These are phyloP conservation scores for Cordyceps sp. DNA, from an alignment of 2,329 filamentous ascomycete species.

Conservation along the genomic window DNA sequence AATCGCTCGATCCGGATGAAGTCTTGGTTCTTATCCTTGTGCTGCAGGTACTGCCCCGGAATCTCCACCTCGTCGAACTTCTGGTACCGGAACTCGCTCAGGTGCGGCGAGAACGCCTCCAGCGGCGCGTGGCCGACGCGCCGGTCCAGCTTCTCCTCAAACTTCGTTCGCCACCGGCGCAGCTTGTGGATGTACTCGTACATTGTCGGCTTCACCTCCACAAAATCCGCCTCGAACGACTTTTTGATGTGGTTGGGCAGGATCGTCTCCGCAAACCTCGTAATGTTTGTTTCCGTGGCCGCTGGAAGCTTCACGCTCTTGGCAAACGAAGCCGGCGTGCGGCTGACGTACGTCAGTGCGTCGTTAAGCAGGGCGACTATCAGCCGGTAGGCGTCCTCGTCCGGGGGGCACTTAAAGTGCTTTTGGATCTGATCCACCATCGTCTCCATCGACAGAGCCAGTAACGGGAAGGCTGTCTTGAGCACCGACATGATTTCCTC, in stretches of 20 bases:
- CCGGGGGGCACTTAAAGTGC: constrained; percentile 96
- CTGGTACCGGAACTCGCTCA: constrained; percentile 93
- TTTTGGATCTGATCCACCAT: constrained; percentile 99
- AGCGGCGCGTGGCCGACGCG: constrained; percentile 57
- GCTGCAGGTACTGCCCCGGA: constrained; percentile 88
- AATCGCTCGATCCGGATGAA: constrained; percentile 97
- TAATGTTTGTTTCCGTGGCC: constrained; percentile 92
- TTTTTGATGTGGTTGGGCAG: constrained; percentile 87
- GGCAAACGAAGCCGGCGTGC: constrained; percentile 73
- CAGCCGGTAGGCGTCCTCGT: constrained; percentile 92
- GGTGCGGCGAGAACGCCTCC: constrained; percentile 73
- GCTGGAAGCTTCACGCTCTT: constrained; percentile 79
- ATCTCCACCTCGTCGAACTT: constrained; percentile 98
- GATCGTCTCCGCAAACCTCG: constrained; percentile 89
- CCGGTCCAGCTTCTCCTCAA: constrained; percentile 91
- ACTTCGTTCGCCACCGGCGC: constrained; percentile 89
- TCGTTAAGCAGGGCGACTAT: constrained; percentile 98
- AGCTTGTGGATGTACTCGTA: constrained; percentile 96
- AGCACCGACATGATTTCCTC: constrained; percentile 91
- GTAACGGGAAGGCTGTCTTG: constrained; percentile 89
- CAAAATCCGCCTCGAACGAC: constrained; percentile 96
- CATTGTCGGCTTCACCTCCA: constrained; percentile 90
- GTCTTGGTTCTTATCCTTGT: constrained; percentile 98
- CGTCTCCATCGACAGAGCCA: constrained; percentile 96
- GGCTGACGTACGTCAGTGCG: constrained; percentile 78